These are phyloP conservation scores for Luffa aegyptiaca DNA, from an alignment of 306 rosid species.

Conservation along the genomic window DNA sequence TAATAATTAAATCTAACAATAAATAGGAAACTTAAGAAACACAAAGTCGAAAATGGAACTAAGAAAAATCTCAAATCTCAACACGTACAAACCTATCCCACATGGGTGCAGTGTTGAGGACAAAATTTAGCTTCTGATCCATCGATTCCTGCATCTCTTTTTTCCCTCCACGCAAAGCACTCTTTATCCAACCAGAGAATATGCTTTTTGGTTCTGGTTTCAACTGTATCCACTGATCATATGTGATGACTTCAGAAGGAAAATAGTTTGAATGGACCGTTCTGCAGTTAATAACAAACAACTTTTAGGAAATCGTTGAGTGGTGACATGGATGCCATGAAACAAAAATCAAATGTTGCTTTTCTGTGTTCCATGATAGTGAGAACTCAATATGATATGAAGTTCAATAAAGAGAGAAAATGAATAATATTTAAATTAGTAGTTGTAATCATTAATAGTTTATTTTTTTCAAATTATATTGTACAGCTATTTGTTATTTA, in stretches of 20 bases:
- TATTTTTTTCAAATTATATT: too few species aligned
- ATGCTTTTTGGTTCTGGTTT: conserved; percentile 54
- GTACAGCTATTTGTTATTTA: too few species aligned
- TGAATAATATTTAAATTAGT: neutral
- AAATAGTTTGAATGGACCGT: conserved; percentile 39
- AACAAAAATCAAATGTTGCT: neutral
- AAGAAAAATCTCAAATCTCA: too few species aligned
- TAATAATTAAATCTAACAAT: too few species aligned
- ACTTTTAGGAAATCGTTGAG: neutral
- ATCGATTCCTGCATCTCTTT: conserved; percentile 58
- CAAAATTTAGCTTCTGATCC: conserved; percentile 55
- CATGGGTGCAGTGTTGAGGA: conserved; percentile 72
- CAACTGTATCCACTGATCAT: conserved; percentile 57
- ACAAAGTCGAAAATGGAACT: too few species aligned
- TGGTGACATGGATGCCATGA: neutral
- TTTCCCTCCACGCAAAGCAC: conserved; percentile 50
- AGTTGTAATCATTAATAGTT: neutral
- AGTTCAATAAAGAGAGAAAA: neutral
- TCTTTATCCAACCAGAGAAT: conserved; percentile 66
- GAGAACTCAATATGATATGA: neutral
- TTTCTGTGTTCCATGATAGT: neutral
- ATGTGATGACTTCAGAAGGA: conserved; percentile 62
- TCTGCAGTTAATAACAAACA: conserved; percentile 22
- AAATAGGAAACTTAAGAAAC: too few species aligned
- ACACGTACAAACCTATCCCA: conserved; percentile 76